A percentile compares a stretch with the other conserved stretches of the same genome.
Conservation (phyloP, 2,329 filamentous ascomycete genomes). For the Aotearoamyces nothofagi region DNA sequence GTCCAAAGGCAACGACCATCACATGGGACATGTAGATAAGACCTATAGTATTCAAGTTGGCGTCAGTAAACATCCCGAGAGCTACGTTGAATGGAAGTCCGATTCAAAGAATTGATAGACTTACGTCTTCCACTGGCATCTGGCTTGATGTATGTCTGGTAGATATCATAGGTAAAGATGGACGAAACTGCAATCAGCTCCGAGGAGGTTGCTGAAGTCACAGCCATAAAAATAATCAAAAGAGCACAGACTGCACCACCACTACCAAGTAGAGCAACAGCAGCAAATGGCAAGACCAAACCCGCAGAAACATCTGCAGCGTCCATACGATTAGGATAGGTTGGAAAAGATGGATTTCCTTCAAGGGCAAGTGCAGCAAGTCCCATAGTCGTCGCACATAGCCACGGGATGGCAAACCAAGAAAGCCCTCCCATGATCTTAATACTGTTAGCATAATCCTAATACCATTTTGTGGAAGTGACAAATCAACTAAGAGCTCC, state of each 20-base stretch:
- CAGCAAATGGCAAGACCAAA: constrained; percentile 71
- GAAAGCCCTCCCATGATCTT: constrained; percentile 54
- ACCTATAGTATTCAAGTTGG: too few species aligned
- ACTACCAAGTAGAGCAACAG: constrained; percentile 67
- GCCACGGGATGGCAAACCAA: constrained; percentile 90
- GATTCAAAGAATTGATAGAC: too few species aligned
- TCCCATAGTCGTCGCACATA: constrained; percentile 79
- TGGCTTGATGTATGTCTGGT: constrained; percentile 76
- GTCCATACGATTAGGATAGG: constrained; percentile 56
- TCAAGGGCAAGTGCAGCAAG: constrained; percentile 70
- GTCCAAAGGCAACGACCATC: constrained; percentile 57
- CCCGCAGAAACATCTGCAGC: constrained; percentile 66
- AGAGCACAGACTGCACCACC: constrained; percentile 68
- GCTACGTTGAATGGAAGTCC: too few species aligned
- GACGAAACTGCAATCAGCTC: constrained; percentile 79
- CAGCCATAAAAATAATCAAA: constrained; percentile 78
- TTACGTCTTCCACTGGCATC: constrained; percentile 56
- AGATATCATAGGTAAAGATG: constrained; percentile 80
- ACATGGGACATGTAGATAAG: constrained; percentile 70
- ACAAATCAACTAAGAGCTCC: too few species aligned
- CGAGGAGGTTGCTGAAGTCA: constrained; percentile 69
- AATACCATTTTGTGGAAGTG: too few species aligned
- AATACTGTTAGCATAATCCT: background rate
- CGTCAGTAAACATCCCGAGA: too few species aligned
- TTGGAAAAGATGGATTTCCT: constrained; percentile 54